Percentiles rank a stretch among this genome's conserved stretches.
phyloP scores from a whole-genome alignment of 345 rosid species.

The Jatropha curcas region DNA sequence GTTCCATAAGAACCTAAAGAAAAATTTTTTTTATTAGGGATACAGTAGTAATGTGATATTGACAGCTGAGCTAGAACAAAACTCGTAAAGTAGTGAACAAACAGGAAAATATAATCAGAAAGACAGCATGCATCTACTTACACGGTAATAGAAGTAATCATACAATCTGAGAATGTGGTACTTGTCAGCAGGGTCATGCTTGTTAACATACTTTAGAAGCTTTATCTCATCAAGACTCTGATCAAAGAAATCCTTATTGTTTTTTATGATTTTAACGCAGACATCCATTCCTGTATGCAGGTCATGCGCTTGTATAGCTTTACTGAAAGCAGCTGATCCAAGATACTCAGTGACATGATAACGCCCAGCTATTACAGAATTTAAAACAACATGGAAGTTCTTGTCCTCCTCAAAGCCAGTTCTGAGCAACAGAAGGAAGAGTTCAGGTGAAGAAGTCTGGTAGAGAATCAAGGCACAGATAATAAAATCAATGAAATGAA shows the following conservation, averaged over 20 bases:
- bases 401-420: constrained; percentile 99
- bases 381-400: constrained; percentile 91
- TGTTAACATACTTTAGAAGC: constrained; percentile 95
- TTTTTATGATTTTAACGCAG: constrained; percentile 94
- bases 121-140: constrained; percentile 40
- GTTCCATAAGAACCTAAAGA: not conserved
- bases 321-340: constrained; percentile 99
- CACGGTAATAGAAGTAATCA: constrained; percentile 96
- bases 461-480: constrained; percentile 17
- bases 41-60: not conserved
- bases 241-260: constrained; percentile 98
- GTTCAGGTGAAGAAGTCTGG: constrained; percentile 19
- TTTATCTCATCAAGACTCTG: constrained; percentile 99
- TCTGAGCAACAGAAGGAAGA: constrained; percentile 46
- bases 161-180: constrained; percentile 94
- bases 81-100: not conserved
- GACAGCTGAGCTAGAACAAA: not conserved
- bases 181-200: constrained; percentile 97
- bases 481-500: constrained; percentile 10
- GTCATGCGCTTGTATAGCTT: constrained; percentile 99
- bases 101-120: constrained; percentile 2
- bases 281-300: constrained; percentile 98
- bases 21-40: not conserved
- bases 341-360: constrained; percentile 99
- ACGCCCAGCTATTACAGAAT: constrained; percentile 94